Evolutionary conservation across 495 filamentous ascomycete species (phyloP), one percentile per base, ranked within the genome.

Genomic region (Penicillium pulvis): DNA sequence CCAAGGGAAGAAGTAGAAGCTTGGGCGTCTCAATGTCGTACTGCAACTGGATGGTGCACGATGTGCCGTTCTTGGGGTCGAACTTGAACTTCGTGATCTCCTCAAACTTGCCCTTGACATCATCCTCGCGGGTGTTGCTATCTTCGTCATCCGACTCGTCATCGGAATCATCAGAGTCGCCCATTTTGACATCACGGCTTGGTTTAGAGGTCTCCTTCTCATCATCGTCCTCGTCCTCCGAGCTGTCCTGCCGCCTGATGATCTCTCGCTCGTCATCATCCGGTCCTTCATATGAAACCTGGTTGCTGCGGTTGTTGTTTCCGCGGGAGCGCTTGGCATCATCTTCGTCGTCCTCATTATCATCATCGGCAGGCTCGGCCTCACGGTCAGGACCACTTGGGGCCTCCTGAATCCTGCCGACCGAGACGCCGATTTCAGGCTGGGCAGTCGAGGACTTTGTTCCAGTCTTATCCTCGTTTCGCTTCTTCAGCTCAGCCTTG

Each of bases 221-320:
- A 52, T 79, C 79, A 4, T 81, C 76, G 31, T 74, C 71, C 6
- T 79, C 79, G 30, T 66, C 75, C 9, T 79, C 76, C 16, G 58
- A 53, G 33, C 64, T 64, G 68, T 77, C 74, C 80, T 74, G 72
- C 14, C 63, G 65, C n/a, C 61, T 65, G 44, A 88, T 74, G 61
- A 93, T 87, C 19, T 74, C 85, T 61, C 92, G 85, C 69, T 98
- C 94, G 6, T 90, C 95, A 31, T 96, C 93, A 65, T 98, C 93
- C 31, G 92, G 92, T 7, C 83, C 92, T 39, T 90, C 95, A 68
- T 98, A 98, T 12, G 90, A 91, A 8, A 93, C 85, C 35, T 87
- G 89, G 73, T 97, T 90, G 46, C 77, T 73, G 47, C 88, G 83
- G 70, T 94, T 93, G 16, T 86, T 83, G 53, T 79, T 82, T 63